phyloP scores from a whole-genome alignment of 208 protist genomes.

The Trypanosoma vivax region DNA sequence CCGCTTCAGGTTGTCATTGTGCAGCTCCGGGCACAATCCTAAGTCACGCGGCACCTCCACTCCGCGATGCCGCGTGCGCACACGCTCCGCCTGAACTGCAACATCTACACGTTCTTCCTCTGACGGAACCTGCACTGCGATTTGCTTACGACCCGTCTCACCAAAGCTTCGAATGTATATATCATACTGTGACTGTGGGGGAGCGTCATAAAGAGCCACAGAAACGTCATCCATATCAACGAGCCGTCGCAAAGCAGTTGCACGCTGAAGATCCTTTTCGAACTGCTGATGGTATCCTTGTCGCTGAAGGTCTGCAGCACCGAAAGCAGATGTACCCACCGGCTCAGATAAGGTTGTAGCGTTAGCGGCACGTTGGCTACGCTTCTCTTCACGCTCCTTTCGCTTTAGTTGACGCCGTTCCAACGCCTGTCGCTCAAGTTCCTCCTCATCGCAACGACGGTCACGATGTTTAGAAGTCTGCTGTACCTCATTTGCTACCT shows the following conservation, averaged over 20 bases:
- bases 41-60: constrained; percentile 65
- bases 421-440: constrained; percentile 19
- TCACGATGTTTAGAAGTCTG: constrained; percentile 14
- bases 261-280: constrained; percentile 58
- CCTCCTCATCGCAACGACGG: constrained; percentile 17
- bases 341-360: constrained; percentile 3
- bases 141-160: constrained; percentile 40
- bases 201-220: constrained; percentile 51
- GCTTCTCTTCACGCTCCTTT: constrained; percentile 37
- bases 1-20: constrained; percentile 25
- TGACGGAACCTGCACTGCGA: constrained; percentile 43
- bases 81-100: constrained; percentile 65
- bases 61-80: constrained; percentile 22
- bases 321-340: constrained; percentile 16
- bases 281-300: constrained; percentile 79
- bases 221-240: constrained; percentile 74
- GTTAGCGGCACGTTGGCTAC: constrained; percentile 7
- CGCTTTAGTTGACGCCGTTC: constrained; percentile 29
- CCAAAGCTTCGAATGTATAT: constrained; percentile 79
- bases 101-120: constrained; percentile 45
- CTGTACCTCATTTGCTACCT: constrained; percentile 1
- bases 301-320: constrained; percentile 39
- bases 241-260: constrained; percentile 64
- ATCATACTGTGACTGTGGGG: constrained; percentile 82
- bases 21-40: constrained; percentile 68